phyloP scores from a whole-genome alignment of 371 early-diverging fungal species.

The Actinomortierella ambigua region DNA sequence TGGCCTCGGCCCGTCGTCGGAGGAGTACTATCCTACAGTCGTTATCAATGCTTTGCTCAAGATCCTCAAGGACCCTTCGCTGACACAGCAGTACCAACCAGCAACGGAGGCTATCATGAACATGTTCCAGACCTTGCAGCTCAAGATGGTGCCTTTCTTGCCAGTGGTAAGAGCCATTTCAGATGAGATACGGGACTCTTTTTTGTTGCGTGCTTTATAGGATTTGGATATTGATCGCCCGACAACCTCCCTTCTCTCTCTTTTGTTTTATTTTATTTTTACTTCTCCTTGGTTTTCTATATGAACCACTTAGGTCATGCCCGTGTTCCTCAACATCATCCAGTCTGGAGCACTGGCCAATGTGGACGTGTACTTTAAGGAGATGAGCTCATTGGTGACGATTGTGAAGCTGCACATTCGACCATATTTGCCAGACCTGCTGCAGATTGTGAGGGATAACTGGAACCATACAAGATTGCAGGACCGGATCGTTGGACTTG shows the following conservation, averaged over 20 bases:
- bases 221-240: too few relatives aligned
- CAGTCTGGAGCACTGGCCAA: constrained; percentile 74
- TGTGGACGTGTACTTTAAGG: constrained; percentile 91
- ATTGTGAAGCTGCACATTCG: constrained; percentile 92
- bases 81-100: constrained; percentile 83
- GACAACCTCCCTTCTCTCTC: too few relatives aligned
- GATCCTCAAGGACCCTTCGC: constrained; percentile 84
- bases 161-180: constrained; percentile 57
- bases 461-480: constrained; percentile 82
- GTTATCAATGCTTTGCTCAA: constrained; percentile 90
- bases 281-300: too few relatives aligned
- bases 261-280: too few relatives aligned
- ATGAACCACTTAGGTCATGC: constrained; percentile 57
- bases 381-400: constrained; percentile 82
- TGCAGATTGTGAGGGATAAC: constrained; percentile 78
- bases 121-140: constrained; percentile 90
- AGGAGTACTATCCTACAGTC: constrained; percentile 88
- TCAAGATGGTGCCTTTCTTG: constrained; percentile 82
- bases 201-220: too few relatives aligned
- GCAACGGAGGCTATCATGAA: constrained; percentile 94
- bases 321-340: constrained; percentile 76
- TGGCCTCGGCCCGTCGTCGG: constrained; percentile 77
- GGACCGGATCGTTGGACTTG: constrained; percentile 79
- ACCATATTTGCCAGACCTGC: constrained; percentile 82
- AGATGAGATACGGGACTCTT: background rate